Evolutionary conservation across 352 stramenopile species (phyloP), one percentile per base, ranked within the genome.

Genomic region (Aphanomyces cochlioides): DNA sequence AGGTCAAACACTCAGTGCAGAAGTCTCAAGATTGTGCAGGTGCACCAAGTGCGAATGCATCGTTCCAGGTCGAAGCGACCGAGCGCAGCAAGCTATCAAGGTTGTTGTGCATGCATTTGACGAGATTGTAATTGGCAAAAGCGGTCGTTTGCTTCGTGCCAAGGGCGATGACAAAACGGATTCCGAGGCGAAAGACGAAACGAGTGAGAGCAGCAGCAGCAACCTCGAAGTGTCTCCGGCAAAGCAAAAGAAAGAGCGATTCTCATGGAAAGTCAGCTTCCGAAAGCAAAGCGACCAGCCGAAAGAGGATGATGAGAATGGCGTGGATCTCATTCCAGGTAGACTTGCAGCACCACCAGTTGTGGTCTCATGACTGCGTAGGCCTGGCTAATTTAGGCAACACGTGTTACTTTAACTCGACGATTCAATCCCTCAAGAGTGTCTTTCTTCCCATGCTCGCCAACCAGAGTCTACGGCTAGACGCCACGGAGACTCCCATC

Each of bases 381-480:
- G 85, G 85, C 0, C 87, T 92, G 67, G 89, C 79, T 48, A 98
- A 98, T 71, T 56, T 97, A n/a, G 92, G 92, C 61, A 98, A 98
- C 73, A 97, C 92, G 56, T 98, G 92, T 80, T 98, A 96, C 73
- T 96, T 97, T 72, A 97, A 97, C 66, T 84, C 90, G 1, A 81
- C 83, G 8, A 82, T 95, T 47, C 90, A 97, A 74, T 93, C 88
- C 64, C 78, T 99, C 66, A 89, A 5, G 78, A 84, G 64, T 74
- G 83, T 47, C 73, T 78, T 50, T 74, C 86, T 56, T 75, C 79
- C 54, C 72, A 8, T 38, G 17, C 39, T 70, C n/a, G 5, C 4
- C 34, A 2, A 85, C 3, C 79, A 85, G 13, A 66, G 80, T 17
- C 67, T 7, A 61, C 4, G 13, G 17, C 37, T 37, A 17, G 58